Evolutionary conservation across 169 alveolate species (phyloP), one percentile per base, ranked within the genome.

Genomic region (Plasmodium gaboni): DNA sequence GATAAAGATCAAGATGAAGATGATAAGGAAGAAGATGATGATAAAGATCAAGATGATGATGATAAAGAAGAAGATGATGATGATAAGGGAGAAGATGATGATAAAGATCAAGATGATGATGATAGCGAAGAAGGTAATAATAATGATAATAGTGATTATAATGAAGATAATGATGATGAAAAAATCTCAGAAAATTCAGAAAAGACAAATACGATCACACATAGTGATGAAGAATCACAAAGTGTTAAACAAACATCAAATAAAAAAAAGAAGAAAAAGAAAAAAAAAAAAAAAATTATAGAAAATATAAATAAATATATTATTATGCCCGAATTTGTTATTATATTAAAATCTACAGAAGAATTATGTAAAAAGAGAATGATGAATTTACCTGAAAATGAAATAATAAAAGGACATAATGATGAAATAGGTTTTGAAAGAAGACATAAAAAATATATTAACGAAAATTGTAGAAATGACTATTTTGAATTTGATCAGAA

Each of bases 381-480:
- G 89, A 76, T 76, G 89, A 64, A 76, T 17, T 59, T 76, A 2
- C 61, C 89, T 44, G 74, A 76, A 13, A 74, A 76, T 1, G 89
- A 76, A 64, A 59, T 76, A 2, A 64, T 76, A 2, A 76, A 64
- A 59, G 89, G 89, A n/a, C 89, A 76, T 51, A 76, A 76, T 69
- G 89, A 76, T 38, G 89, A 76, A 64, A 76, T 50, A 8, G 89
- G 89, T n/a, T 76, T 76, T 57, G 89, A 76, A 76, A 76, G 89
- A 12, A 42, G 89, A 15, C 28, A 63, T 57, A 76, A 76, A 48
- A 76, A 76, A 48, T 76, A 76, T 44, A 19, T 63, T 4, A 51
- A 76, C 1, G 89, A 76, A 26, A 76, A 76, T 68, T 61, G 89
- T 19, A 42, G 89, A 76, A 76, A 76, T 76, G 89, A 76, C 17